Evolutionary conservation across 108 stramenopile genomes (phyloP).

Genomic region (Chaetoceros muelleri): DNA sequence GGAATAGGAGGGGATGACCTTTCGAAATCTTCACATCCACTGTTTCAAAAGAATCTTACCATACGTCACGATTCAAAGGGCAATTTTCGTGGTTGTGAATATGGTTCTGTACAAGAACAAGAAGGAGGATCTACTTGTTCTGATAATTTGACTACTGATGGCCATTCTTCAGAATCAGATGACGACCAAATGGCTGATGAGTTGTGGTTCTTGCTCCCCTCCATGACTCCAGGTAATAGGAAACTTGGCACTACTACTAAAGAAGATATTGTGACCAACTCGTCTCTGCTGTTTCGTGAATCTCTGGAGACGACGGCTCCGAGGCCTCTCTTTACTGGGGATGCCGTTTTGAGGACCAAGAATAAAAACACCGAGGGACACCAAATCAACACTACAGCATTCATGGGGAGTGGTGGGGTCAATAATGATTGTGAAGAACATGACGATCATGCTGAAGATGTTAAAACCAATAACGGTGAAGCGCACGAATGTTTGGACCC

Average conservation of each 20-base stretch:
- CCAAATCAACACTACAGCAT: conserved; percentile 1
- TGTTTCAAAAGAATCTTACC: not conserved
- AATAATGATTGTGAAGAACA: conserved; percentile 48
- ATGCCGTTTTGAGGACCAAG: conserved; percentile 5
- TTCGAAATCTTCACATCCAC: conserved; percentile 2
- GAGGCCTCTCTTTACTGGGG: conserved; percentile 2
- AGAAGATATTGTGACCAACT: not conserved
- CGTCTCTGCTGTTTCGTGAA: not conserved
- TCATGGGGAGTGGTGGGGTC: conserved; percentile 29
- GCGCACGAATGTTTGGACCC: conserved; percentile 48
- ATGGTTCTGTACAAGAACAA: not conserved
- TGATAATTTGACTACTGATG: not conserved
- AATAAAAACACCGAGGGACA: not conserved
- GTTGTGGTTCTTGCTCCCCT: not conserved
- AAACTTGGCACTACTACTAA: no score
- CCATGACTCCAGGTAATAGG: not conserved
- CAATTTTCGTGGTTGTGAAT: not conserved
- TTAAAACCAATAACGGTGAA: conserved; percentile 60
- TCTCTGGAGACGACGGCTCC: not conserved
- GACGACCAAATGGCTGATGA: not conserved
- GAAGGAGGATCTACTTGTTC: not conserved
- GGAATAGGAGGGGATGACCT: not conserved
- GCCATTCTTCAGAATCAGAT: not conserved
- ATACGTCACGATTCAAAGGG: not conserved
- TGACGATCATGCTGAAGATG: conserved; percentile 37